Percentiles rank a stretch among this genome's conserved stretches.
phyloP scores from a whole-genome alignment of 1,139 yeast species.

The Trichomonascaceae sp. region DNA sequence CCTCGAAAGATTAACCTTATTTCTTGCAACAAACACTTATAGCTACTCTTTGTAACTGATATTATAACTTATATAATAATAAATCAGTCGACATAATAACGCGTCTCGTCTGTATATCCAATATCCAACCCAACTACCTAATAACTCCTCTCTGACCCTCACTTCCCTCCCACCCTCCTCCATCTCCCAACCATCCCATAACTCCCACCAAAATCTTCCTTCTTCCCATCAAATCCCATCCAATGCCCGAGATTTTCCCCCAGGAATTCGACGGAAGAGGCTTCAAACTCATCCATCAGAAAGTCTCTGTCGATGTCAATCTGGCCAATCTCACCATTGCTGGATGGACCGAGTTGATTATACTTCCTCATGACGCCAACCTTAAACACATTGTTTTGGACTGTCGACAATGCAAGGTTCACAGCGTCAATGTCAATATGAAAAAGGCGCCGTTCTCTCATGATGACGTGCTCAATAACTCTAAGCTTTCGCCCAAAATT shows the following conservation, averaged over 20 bases:
- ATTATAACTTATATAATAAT: too few relatives aligned
- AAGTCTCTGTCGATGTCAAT: conserved; percentile 65
- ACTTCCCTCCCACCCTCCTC: too few relatives aligned
- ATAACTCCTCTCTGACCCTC: background rate
- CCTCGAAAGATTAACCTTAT: too few relatives aligned
- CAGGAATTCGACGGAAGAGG: conserved; percentile 6
- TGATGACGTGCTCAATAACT: conserved; percentile 45
- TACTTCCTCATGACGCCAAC: conserved; percentile 60
- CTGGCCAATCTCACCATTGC: conserved; percentile 43
- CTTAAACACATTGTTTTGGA: conserved; percentile 63
- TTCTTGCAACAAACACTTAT: too few relatives aligned
- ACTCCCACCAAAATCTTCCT: background rate
- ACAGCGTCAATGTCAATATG: conserved; percentile 58
- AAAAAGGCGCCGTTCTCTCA: conserved; percentile 45
- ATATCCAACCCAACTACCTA: too few relatives aligned
- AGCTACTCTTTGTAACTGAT: too few relatives aligned
- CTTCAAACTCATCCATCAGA: conserved; percentile 43
- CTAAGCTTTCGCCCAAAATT: conserved; percentile 37
- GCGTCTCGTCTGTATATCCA: too few relatives aligned
- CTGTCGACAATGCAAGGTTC: conserved; percentile 69
- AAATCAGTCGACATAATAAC: too few relatives aligned
- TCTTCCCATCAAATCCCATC: background rate
- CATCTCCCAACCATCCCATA: background rate
- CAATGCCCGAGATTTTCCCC: conserved; percentile 6
- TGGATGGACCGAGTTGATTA: conserved; percentile 82